Evolutionary conservation across 331 rosid genomes (phyloP).

Genomic region (Spiraea crenata): DNA sequence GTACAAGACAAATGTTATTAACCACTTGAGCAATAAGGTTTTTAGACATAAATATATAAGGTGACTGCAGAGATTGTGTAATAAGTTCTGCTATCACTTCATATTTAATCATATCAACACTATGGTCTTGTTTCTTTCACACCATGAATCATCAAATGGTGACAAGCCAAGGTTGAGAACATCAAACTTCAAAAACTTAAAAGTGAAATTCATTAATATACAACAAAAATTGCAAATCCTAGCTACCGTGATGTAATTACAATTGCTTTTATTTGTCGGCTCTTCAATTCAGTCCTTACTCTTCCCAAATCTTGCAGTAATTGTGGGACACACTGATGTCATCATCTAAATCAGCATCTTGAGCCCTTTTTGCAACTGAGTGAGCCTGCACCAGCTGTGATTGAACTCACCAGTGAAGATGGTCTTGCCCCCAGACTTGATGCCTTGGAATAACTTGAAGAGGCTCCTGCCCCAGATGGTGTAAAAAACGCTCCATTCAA

Average conservation of each 20-base stretch:
- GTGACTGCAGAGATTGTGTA: background rate
- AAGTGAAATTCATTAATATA: conserved; percentile 22
- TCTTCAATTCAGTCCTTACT: background rate
- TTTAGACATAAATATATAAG: too few relatives aligned
- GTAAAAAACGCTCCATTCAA: conserved; percentile 85
- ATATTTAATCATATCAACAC: conserved; percentile 12
- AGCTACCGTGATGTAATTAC: conserved; percentile 25
- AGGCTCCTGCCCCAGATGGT: conserved; percentile 67
- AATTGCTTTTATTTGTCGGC: conserved; percentile 13
- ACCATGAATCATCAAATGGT: background rate
- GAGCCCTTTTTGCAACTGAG: conserved; percentile 66
- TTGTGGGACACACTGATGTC: background rate
- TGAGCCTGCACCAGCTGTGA: conserved; percentile 70
- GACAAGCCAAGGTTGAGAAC: conserved; percentile 52
- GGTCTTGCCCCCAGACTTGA: conserved; percentile 83
- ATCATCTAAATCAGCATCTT: conserved; percentile 42
- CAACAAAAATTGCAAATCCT: conserved; percentile 29
- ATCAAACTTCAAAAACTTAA: conserved; percentile 10
- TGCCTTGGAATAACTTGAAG: conserved; percentile 80
- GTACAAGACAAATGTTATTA: too few relatives aligned
- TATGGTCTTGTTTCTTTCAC: conserved; percentile 9
- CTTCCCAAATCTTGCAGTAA: background rate
- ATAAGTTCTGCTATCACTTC: background rate
- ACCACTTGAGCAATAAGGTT: too few relatives aligned
- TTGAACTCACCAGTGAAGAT: conserved; percentile 55